Base-by-base conservation (phyloP, 306 rosid genomes). In the Rubus parviflorus region DNA sequence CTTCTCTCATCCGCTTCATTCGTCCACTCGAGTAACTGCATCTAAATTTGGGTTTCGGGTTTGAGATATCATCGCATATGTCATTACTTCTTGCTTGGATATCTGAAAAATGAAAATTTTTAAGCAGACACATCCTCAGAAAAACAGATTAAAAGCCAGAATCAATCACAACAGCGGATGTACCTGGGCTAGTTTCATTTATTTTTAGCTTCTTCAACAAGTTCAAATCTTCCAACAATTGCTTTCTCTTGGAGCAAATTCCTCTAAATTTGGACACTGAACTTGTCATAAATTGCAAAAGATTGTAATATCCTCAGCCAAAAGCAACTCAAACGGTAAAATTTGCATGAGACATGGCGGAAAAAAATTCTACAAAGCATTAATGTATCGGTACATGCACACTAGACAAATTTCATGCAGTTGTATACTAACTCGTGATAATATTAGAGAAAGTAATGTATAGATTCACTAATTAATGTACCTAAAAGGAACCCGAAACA, bases 151-250 rank as follows among this genome's bases (percentile, higher is more conserved):
- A 57, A 37, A 17, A 56, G n/a, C 12, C 41, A 40, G 65, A 40
- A 42, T 43, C 41, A 3, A 43, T 17, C 4, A 11, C 45, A 17
- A 5, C n/a, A n/a, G 73, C 30, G 46, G 22, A 74, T 8, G 40
- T 85, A 80, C 94, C 96, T 81, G 88, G 57, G 67, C 77, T 80
- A 16, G 81, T 86, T 43, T 90, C 96, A 43, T 86, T 82, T 52
- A 86, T 87, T 83, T 85, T 94, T 22, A 89, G 83, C 85, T 86
- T 94, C 86, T 94, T 90, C 68, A 86, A 80, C 51, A 70, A 80
- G 75, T 73, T 85, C 54, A 85, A 58, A 78, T 83, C 90, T 77
- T 90, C 93, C 49, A 51, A 68, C 47, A 68, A 22, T 14, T 83
- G 86, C 72, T 90, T 92, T 80, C 98, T 88, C 88, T 90, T 94